Percentiles rank a stretch among this genome's conserved stretches.
Conservation (phyloP, 148 eudicot genomes). For the Chenopodium album region DNA sequence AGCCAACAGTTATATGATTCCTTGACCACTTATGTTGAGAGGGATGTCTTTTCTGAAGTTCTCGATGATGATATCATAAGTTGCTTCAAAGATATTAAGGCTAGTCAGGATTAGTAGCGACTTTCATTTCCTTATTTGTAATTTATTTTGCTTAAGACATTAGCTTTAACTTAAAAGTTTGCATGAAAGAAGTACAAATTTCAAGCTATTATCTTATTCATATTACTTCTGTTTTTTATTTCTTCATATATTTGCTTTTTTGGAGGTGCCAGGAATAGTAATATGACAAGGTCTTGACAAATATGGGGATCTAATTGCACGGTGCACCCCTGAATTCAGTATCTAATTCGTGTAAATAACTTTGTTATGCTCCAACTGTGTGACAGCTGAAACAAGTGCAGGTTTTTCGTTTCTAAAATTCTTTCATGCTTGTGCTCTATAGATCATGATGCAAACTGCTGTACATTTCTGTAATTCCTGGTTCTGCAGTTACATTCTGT, state of each 20-base stretch:
- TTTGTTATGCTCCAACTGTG: background rate
- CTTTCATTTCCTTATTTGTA: background rate
- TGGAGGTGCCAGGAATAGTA: background rate
- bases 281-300: background rate
- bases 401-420: too few relatives aligned
- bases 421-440: too few relatives aligned
- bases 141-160: too few relatives aligned
- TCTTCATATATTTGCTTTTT: background rate
- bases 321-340: background rate
- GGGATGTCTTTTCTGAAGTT: background rate
- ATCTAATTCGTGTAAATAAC: background rate
- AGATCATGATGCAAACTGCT: too few relatives aligned
- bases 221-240: background rate
- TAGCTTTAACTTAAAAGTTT: background rate
- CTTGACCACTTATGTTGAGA: constrained; percentile 14
- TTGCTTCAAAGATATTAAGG: background rate
- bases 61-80: constrained; percentile 9
- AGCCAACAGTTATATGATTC: constrained; percentile 4
- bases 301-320: background rate
- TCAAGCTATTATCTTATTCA: background rate
- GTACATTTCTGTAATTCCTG: too few relatives aligned
- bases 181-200: background rate
- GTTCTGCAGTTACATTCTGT: too few relatives aligned
- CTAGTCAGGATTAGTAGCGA: background rate
- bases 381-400: background rate